Evolutionary conservation across 2,329 filamentous ascomycete genomes (phyloP), one percentile per base, ranked within the genome.

Genomic region (Myotisia sp.): DNA sequence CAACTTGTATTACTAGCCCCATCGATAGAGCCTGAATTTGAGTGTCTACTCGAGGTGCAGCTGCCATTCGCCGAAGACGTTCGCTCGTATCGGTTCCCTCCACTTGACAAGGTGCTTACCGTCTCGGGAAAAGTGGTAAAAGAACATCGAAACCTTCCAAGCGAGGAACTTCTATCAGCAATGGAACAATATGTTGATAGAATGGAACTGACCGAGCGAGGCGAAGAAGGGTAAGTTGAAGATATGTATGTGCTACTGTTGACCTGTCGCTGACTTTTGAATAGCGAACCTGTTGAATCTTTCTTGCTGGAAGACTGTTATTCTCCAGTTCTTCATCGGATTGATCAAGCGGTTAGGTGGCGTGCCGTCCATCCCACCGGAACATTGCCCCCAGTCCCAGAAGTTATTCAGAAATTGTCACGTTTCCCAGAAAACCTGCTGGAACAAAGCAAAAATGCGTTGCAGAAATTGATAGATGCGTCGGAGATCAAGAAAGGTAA

Each of bases 61-160:
- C 65, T 95, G 4, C 90, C 90, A 0, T 98, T 94, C 49, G 78
- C 84, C 2, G 90, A 98, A 61, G 90, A 98, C 50, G 67, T 94
- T 30, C 74, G 90, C 22, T 70, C 70, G n/a, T 95, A 94, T 54
- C 79, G 76, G 38, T 98, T 98, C 45, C 85, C 90, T 4, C 83
- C 87, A 0, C 62, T 98, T 7, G 86, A 93, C 52, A 79, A 74
- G 41, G 79, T 95, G 18, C 62, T 93, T 39, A 94, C 86, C 0
- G 70, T 92, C n/a, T 84, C 76, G 7, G 87, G 87, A 1, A 80
- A 82, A 43, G 69, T 71, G 6, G 63, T 94, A 31, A 81, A 72
- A 7, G 76, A 87, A 46, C 86, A 98, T 48, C 78, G 83, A 22
- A 76, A 92, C 39, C 64, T 98, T 2, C 90, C 90, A 0, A 76